Evolutionary conservation across 2,329 filamentous ascomycete species (phyloP).

Genomic region (Ciborinia camelliae): DNA sequence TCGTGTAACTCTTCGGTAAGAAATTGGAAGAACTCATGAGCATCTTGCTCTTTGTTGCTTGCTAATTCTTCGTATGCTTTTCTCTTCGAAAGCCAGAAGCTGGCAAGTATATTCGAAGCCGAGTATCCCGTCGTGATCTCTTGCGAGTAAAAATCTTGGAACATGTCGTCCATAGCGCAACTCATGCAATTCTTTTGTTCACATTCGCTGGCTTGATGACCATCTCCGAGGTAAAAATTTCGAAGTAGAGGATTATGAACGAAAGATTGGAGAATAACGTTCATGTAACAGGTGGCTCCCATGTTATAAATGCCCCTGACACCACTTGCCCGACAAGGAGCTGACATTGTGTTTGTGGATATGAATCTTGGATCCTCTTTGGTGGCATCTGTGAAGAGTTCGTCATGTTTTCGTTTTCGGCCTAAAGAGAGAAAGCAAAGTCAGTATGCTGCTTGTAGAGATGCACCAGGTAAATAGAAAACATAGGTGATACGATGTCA

Average conservation of each 20-base stretch:
- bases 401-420: constrained; percentile 74
- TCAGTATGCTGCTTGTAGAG: constrained; percentile 9
- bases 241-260: constrained; percentile 90
- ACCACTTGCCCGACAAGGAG: constrained; percentile 81
- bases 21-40: constrained; percentile 96
- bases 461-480: background rate
- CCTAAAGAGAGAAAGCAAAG: constrained; percentile 38
- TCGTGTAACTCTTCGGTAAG: constrained; percentile 87
- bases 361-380: constrained; percentile 76
- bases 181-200: constrained; percentile 59
- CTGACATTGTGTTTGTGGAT: constrained; percentile 70
- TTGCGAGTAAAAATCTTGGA: constrained; percentile 65
- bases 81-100: constrained; percentile 83
- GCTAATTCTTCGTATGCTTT: constrained; percentile 71
- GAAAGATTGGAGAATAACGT: constrained; percentile 89
- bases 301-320: constrained; percentile 94
- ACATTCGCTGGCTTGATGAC: constrained; percentile 78
- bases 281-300: constrained; percentile 98
- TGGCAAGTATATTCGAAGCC: constrained; percentile 81
- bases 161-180: constrained; percentile 71
- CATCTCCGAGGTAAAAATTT: constrained; percentile 88
- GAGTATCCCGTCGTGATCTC: constrained; percentile 88
- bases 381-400: constrained; percentile 60
- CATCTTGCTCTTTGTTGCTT: constrained; percentile 93
- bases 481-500: background rate